phyloP scores from a whole-genome alignment of 805 yeast genomes.

The Sungouiozyma ichnusensis region DNA sequence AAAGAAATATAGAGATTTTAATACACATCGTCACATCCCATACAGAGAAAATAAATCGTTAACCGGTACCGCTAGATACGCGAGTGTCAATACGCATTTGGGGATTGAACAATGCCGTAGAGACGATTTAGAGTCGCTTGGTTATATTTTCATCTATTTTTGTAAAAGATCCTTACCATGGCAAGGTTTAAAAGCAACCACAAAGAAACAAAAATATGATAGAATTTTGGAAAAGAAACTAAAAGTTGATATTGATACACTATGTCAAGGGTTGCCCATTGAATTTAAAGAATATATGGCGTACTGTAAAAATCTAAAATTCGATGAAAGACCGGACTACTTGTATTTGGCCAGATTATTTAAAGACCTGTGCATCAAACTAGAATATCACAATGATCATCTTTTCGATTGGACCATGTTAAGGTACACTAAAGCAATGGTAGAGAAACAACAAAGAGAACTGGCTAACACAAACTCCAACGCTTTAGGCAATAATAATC shows the following conservation, averaged over 20 bases:
- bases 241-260: constrained; percentile 80
- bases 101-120: constrained; percentile 96
- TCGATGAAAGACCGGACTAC: constrained; percentile 96
- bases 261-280: constrained; percentile 85
- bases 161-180: constrained; percentile 95
- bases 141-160: constrained; percentile 88
- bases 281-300: constrained; percentile 85
- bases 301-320: constrained; percentile 83
- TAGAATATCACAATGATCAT: constrained; percentile 87
- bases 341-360: constrained; percentile 79
- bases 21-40: constrained; percentile 91
- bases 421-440: constrained; percentile 30
- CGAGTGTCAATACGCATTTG: constrained; percentile 88
- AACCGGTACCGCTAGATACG: constrained; percentile 98
- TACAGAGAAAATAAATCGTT: constrained; percentile 93
- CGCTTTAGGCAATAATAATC: not conserved
- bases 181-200: constrained; percentile 97
- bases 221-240: constrained; percentile 93
- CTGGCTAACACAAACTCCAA: constrained; percentile 1
- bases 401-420: constrained; percentile 92
- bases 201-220: constrained; percentile 97
- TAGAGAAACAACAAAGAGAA: constrained; percentile 20
- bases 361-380: constrained; percentile 82
- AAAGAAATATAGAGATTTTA: constrained; percentile 88
- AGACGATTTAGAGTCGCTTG: constrained; percentile 91